These are phyloP conservation scores for Mucor plumbeus DNA, from an alignment of 371 early-diverging fungal genomes.

Conservation along the genomic window DNA sequence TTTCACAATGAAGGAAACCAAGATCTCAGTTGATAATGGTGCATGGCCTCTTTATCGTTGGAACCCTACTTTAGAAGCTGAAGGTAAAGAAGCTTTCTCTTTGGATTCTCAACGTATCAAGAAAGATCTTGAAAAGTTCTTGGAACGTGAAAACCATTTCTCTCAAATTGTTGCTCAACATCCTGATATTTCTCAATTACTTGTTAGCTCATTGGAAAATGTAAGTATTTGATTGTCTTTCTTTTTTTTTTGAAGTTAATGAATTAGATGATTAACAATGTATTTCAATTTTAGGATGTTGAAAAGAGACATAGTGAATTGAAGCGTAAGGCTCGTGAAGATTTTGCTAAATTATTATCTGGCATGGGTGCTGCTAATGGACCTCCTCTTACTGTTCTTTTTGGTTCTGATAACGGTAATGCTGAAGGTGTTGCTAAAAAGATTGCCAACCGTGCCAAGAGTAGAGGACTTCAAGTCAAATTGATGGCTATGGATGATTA, in stretches of 20 bases:
- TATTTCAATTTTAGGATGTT: conserved; percentile 41
- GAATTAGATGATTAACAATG: neutral
- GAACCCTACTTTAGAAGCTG: conserved; percentile 73
- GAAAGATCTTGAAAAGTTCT: conserved; percentile 78
- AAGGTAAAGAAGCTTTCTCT: conserved; percentile 72
- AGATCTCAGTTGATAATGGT: conserved; percentile 88
- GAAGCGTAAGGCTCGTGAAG: conserved; percentile 61
- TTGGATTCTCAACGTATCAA: conserved; percentile 88
- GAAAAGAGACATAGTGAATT: conserved; percentile 58
- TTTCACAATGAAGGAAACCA: conserved; percentile 83
- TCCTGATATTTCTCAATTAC: conserved; percentile 63
- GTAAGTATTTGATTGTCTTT: conserved; percentile 29
- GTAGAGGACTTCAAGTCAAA: conserved; percentile 77
- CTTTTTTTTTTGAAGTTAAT: neutral
- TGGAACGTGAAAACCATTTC: conserved; percentile 84
- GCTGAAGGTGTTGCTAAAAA: conserved; percentile 86
- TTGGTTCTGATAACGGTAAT: conserved; percentile 92
- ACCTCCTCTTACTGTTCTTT: conserved; percentile 83
- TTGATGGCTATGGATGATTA: conserved; percentile 84
- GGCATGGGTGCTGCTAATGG: conserved; percentile 73
- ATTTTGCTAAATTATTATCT: conserved; percentile 70
- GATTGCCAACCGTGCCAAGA: conserved; percentile 78
- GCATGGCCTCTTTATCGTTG: conserved; percentile 95
- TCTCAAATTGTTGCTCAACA: conserved; percentile 70
- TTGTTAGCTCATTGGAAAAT: conserved; percentile 57